Evolutionary conservation across 1,284 basidiomycete species (phyloP).

Genomic region (Trametes polyzona): DNA sequence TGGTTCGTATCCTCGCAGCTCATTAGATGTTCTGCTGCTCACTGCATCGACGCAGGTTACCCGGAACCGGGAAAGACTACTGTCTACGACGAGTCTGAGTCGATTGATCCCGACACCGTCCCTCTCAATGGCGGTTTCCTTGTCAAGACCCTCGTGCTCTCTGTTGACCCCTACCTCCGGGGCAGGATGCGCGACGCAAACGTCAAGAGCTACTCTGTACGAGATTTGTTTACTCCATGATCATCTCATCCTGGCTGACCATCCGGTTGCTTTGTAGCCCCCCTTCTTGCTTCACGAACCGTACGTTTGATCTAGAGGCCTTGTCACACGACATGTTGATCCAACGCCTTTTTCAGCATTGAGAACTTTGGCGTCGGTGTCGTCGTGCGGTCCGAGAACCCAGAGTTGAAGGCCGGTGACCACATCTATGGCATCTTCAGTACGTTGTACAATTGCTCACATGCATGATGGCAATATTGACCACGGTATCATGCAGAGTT

Average conservation of each 20-base stretch:
- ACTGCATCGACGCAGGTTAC: slow-evolving; percentile 37
- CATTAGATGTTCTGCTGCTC: not conserved
- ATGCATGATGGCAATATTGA: too few relatives aligned
- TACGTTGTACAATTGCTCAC: slow-evolving; percentile 13
- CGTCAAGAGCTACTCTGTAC: slow-evolving; percentile 13
- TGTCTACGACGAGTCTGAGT: slow-evolving; percentile 48
- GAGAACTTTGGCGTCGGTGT: slow-evolving; percentile 43
- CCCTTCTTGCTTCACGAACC: slow-evolving; percentile 18
- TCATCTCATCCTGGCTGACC: not conserved
- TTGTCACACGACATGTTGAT: too few relatives aligned
- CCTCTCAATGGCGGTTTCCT: slow-evolving; percentile 56
- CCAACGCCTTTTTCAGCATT: too few relatives aligned
- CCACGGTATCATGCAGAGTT: slow-evolving; percentile 25
- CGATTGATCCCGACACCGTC: slow-evolving; percentile 54
- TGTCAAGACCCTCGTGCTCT: slow-evolving; percentile 50
- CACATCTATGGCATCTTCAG: slow-evolving; percentile 44
- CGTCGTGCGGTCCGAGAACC: slow-evolving; percentile 48
- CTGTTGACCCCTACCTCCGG: slow-evolving; percentile 53
- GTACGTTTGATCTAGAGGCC: too few relatives aligned
- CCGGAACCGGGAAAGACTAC: slow-evolving; percentile 50
- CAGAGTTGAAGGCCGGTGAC: slow-evolving; percentile 44
- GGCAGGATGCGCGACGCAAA: slow-evolving; percentile 38
- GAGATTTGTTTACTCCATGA: not conserved
- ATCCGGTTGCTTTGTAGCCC: not conserved
- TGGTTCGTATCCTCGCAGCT: slow-evolving; percentile 8